Base-by-base conservation (phyloP, 176 grass and related monocot species). In the Tillandsia leiboldiana region DNA sequence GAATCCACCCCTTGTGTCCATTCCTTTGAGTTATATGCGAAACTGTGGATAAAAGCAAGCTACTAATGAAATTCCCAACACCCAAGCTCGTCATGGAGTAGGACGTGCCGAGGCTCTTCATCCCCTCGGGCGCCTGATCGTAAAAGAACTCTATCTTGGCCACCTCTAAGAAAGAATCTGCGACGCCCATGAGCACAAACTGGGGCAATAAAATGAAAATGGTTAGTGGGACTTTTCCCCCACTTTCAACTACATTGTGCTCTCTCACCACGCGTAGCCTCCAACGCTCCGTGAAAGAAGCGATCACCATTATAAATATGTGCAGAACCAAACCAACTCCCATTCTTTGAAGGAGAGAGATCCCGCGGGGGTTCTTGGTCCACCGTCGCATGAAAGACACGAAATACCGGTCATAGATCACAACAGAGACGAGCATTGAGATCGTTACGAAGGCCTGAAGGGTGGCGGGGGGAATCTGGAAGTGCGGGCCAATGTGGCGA, bases 71-170 rank as follows among this genome's bases (percentile, higher is more conserved):
- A 72, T 89, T 96, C 0, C 92, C 92, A n/a, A 92, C 4, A 50
- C 92, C 88, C 70, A 92, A 75, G 77, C 88, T 97, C 11, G 86
- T 92, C 89, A 76, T 81, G 73, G 86, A 12, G 72, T 87, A 92
- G 4, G 88, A 97, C 0, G 91, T 96, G 1, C 91, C 91, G 7
- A 96, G 79, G 70, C 91, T 96, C 73, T 96, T 96, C 91, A 96
- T 90, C 12, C 91, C 91, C 78, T 96, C 91, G 1, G 87, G 91
- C 20, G 91, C 87, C 77, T 96, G 91, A 73, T 96, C 91, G 48
- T 96, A 96, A 79, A 96, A 96, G 75, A 96, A 96, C 80, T 96
- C 87, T 56, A 96, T 87, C 83, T 90, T 96, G 33, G 91, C 91
- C 18, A 96, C 91, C 70, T 87, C 91, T 8, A 90, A 73, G 83